Percentiles rank a stretch among this genome's conserved stretches.
phyloP scores from a whole-genome alignment of 1,284 basidiomycete species.

The Blastosporella zonata region DNA sequence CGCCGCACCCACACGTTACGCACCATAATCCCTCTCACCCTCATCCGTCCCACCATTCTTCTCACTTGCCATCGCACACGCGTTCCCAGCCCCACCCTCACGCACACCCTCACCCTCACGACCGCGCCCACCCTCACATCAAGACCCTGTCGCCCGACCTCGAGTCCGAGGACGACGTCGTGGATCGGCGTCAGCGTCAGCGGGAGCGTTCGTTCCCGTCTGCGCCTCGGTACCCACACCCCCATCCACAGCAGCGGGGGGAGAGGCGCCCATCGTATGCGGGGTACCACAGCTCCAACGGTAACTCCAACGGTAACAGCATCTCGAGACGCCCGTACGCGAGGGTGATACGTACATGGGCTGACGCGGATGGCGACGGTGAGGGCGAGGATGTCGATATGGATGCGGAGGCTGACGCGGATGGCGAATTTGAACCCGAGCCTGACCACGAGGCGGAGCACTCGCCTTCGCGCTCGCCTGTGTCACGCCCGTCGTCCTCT shows the following conservation, averaged over 20 bases:
- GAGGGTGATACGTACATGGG: not conserved
- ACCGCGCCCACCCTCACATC: not conserved
- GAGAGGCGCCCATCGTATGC: too few relatives aligned
- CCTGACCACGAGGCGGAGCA: too few relatives aligned
- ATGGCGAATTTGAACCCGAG: not conserved
- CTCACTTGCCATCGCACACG: too few relatives aligned
- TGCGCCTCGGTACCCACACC: conserved; percentile 7
- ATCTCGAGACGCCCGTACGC: too few relatives aligned
- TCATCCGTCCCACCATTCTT: not conserved
- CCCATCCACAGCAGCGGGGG: conserved; percentile 1
- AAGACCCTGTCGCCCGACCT: not conserved
- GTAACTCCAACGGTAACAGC: not conserved
- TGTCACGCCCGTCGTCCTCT: not conserved
- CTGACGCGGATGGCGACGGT: not conserved
- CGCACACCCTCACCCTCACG: not conserved
- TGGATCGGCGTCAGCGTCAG: conserved; percentile 4
- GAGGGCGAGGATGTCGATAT: not conserved
- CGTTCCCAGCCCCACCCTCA: not conserved
- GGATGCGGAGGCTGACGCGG: not conserved
- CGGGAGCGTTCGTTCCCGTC: conserved; percentile 17
- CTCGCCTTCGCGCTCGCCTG: not conserved
- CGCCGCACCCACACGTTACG: not conserved
- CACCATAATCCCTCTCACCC: not conserved
- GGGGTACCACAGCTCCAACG: not conserved
- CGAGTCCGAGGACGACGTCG: conserved; percentile 1